phyloP scores from a whole-genome alignment of 2,329 filamentous ascomycete genomes.

The Ciborinia camelliae region DNA sequence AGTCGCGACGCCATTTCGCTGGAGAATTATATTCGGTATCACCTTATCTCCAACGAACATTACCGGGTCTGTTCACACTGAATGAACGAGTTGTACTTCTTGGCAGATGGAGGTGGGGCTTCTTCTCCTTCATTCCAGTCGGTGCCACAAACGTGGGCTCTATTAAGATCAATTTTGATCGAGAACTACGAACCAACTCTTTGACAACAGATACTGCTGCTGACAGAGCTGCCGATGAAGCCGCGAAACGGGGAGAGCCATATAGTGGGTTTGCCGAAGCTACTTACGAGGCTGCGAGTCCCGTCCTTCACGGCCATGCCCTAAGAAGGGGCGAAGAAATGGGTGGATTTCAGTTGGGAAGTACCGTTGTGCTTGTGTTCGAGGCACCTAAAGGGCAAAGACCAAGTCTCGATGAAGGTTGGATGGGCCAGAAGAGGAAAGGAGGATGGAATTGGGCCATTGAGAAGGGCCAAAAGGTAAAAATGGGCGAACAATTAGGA shows the following conservation, averaged over 20 bases:
- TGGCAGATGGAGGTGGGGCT: conserved; percentile 93
- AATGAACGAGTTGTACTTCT: conserved; percentile 95
- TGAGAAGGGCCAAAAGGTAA: conserved; percentile 81
- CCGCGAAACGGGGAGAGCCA: conserved; percentile 69
- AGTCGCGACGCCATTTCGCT: conserved; percentile 92
- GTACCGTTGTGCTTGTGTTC: conserved; percentile 92
- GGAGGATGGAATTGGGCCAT: conserved; percentile 83
- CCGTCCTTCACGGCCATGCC: conserved; percentile 76
- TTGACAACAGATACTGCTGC: conserved; percentile 89
- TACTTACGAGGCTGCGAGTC: conserved; percentile 75
- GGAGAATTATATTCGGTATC: conserved; percentile 94
- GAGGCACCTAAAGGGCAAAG: conserved; percentile 73
- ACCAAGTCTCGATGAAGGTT: conserved; percentile 58
- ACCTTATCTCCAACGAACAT: conserved; percentile 86
- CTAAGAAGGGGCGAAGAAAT: conserved; percentile 89
- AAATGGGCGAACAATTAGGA: conserved; percentile 84
- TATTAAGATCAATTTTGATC: conserved; percentile 95
- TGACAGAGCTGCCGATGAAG: conserved; percentile 78
- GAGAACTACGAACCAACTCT: conserved; percentile 88
- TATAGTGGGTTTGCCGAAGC: conserved; percentile 94
- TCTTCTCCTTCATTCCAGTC: conserved; percentile 94
- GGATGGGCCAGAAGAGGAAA: conserved; percentile 51
- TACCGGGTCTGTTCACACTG: conserved; percentile 91
- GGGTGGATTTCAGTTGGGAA: conserved; percentile 95
- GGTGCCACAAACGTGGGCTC: conserved; percentile 97